These are phyloP conservation scores for Porphyra umbilicalis DNA, from an alignment of 31 red algal genomes.

Conservation along the genomic window DNA sequence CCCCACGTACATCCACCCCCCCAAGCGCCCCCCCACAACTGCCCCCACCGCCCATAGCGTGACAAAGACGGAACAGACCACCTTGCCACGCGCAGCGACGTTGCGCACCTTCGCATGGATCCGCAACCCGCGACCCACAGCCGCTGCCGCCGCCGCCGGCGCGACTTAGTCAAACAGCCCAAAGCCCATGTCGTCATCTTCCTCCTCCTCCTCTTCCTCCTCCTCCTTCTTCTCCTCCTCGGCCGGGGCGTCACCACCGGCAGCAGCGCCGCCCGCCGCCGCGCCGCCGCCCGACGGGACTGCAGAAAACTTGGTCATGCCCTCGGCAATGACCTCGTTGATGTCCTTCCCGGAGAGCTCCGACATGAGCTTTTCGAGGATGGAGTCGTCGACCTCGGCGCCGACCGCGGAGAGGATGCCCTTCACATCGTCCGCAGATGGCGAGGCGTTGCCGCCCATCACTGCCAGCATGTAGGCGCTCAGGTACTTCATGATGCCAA, in stretches of 20 bases:
- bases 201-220: slow-evolving; percentile 62
- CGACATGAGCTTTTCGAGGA: slow-evolving; percentile 33
- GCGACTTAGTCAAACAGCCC: slow-evolving; percentile 81
- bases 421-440: slow-evolving; percentile 57
- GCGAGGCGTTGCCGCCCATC: slow-evolving; percentile 61
- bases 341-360: slow-evolving; percentile 63
- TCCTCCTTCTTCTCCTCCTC: slow-evolving; percentile 41
- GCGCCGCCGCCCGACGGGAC: slow-evolving; percentile 66
- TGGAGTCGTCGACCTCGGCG: slow-evolving; percentile 41
- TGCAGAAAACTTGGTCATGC: slow-evolving; percentile 63
- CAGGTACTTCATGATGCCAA: slow-evolving; percentile 69
- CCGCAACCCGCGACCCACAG: too few relatives aligned
- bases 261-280: slow-evolving; percentile 11
- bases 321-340: slow-evolving; percentile 56
- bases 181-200: slow-evolving; percentile 61
- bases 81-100: too few relatives aligned
- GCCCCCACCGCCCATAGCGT: too few relatives aligned
- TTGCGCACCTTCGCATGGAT: too few relatives aligned
- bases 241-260: slow-evolving; percentile 23
- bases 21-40: too few relatives aligned
- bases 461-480: slow-evolving; percentile 82
- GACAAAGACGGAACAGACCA: too few relatives aligned
- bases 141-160: too few relatives aligned
- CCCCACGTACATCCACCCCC: too few relatives aligned
- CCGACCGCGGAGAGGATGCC: slow-evolving; percentile 66